These are phyloP conservation scores for Golubevia sp. DNA, from an alignment of 1,284 basidiomycete species.

Conservation along the genomic window DNA sequence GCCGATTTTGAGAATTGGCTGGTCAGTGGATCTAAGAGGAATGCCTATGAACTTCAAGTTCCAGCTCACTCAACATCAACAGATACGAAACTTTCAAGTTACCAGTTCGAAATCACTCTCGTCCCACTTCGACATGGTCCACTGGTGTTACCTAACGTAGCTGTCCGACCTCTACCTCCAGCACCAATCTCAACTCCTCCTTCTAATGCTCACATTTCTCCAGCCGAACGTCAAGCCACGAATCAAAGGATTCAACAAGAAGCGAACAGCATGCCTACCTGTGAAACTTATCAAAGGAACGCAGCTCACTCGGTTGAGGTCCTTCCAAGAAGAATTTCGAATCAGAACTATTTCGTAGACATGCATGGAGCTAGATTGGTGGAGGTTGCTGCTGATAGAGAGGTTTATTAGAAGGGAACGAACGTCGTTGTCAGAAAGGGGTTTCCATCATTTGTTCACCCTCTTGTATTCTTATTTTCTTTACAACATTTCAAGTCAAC, in stretches of 20 bases:
- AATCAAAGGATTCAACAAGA: not conserved
- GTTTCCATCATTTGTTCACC: too few species aligned
- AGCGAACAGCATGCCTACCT: not conserved
- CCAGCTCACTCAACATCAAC: not conserved
- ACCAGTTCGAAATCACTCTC: constrained; percentile 18
- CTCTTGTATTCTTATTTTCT: too few species aligned
- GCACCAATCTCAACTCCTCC: constrained; percentile 1
- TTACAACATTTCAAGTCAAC: too few species aligned
- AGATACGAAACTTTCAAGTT: not conserved
- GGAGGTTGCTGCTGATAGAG: too few species aligned
- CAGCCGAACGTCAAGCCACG: not conserved
- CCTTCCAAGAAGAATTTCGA: not conserved
- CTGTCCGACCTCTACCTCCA: constrained; percentile 14
- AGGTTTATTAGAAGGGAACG: too few species aligned
- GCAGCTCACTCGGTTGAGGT: not conserved
- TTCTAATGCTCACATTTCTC: not conserved
- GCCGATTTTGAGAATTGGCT: constrained; percentile 46
- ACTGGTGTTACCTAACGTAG: constrained; percentile 18
- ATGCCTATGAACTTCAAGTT: constrained; percentile 9
- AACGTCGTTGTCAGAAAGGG: too few species aligned
- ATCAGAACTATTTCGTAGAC: too few species aligned
- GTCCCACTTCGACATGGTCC: constrained; percentile 34
- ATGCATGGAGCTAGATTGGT: too few species aligned
- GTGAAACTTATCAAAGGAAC: constrained; percentile 2
- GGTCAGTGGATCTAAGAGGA: constrained; percentile 35